A percentile compares a stretch with the other conserved stretches of the same genome.
Conservation (phyloP, 1,284 basidiomycete species). For the Cryptococcus sp. region DNA sequence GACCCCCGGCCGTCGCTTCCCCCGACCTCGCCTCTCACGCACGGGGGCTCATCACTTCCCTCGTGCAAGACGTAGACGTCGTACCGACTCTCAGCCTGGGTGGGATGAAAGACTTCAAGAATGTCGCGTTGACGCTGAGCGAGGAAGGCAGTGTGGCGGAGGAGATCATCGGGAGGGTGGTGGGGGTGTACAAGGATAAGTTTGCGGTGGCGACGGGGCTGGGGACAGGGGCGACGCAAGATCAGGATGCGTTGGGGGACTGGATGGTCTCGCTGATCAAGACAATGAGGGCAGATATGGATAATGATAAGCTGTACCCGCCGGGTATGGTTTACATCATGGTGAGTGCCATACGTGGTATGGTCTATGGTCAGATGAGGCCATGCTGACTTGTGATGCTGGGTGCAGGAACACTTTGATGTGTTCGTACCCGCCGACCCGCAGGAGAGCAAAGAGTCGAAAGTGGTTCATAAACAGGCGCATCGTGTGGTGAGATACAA, state of each 20-base stretch:
- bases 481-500: slow-evolving; percentile 45
- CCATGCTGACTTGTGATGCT: neutral
- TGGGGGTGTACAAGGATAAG: slow-evolving; percentile 37
- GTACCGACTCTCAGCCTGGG: slow-evolving; percentile 51
- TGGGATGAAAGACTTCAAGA: slow-evolving; percentile 53
- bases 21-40: slow-evolving; percentile 52
- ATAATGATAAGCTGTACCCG: slow-evolving; percentile 51
- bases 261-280: slow-evolving; percentile 51
- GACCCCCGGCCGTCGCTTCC: slow-evolving; percentile 51
- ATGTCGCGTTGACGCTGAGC: slow-evolving; percentile 50
- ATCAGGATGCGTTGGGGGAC: slow-evolving; percentile 37
- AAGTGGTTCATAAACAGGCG: slow-evolving; percentile 38
- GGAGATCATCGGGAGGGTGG: slow-evolving; percentile 53
- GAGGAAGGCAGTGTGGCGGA: slow-evolving; percentile 51
- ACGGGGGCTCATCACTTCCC: slow-evolving; percentile 51
- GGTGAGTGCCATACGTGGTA: slow-evolving; percentile 18
- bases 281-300: slow-evolving; percentile 52
- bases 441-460: slow-evolving; percentile 3
- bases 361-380: neutral
- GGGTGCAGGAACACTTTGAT: slow-evolving; percentile 45
- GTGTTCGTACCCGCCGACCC: slow-evolving; percentile 39
- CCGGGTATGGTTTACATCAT: slow-evolving; percentile 45
- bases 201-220: slow-evolving; percentile 6
- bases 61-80: slow-evolving; percentile 49
- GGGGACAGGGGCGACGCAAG: neutral